Evolutionary conservation across 352 stramenopile genomes (phyloP), one percentile per base, ranked within the genome.

Genomic region (Phytophthora podocarpi): DNA sequence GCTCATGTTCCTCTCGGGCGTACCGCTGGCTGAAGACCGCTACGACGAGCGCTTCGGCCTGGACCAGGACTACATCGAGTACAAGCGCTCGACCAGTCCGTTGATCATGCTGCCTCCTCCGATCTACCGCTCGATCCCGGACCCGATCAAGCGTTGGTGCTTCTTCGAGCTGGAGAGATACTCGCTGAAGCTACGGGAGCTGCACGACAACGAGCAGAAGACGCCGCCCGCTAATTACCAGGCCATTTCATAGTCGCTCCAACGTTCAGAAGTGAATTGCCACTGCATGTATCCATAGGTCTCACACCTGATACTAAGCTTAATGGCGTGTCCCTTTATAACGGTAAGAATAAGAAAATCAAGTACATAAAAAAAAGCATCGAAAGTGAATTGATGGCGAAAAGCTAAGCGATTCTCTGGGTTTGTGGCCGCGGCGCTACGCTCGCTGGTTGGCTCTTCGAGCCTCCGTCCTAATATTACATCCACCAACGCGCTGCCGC

Each of bases 1-100:
- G 59, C 80, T 91, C 64, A 77, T 89, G 64, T 87, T 85, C 46
- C 63, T 92, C 13, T 89, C 77, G 16, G 82, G 82, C 1, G 77
- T 87, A 21, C 82, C 82, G 23, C 64, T 92, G 59, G 74, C 80
- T 5, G 82, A 92, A 40, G 72, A 85, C 23, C 78, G 75, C 16
- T 80, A 85, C 49, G 80, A 90, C 57, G 67, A 78, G 52, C 82
- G 82, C 48, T 92, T 87, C 42, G 82, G 80, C 2, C 46, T 67
- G 13, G 55, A 85, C 18, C 55, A 75, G 10, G 54, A 69, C 41
- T 92, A 92, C 61, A 49, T 87, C 32, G 68, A 86, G 34, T 88
- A 92, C 71, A 92, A 92, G 50, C 45, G 31, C 10, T 76, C 68
- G 26, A 92, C 82, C 15, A 90, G 78, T 41, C 69, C 77, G 32